Percentiles rank a stretch among this genome's conserved stretches.
phyloP scores from a whole-genome alignment of 352 stramenopile genomes.

The Phytophthora litchii region DNA sequence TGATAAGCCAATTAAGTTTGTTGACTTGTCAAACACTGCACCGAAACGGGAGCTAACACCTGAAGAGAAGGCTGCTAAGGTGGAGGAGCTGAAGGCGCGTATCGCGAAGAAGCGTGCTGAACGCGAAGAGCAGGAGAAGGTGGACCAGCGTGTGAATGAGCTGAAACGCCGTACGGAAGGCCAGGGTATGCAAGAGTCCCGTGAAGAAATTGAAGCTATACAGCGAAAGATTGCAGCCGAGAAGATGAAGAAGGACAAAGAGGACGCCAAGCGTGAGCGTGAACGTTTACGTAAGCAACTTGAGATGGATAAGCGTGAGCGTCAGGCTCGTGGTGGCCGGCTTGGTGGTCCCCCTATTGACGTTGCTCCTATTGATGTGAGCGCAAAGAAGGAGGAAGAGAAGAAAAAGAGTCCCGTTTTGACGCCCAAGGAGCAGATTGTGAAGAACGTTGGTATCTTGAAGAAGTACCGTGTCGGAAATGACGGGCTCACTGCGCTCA shows the following conservation, averaged over 20 bases:
- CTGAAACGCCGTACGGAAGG: constrained; percentile 76
- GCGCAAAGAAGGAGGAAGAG: constrained; percentile 24
- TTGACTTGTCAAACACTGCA: constrained; percentile 60
- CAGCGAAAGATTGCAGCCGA: constrained; percentile 81
- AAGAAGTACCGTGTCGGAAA: constrained; percentile 87
- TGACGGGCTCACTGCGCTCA: constrained; percentile 80
- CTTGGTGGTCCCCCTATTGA: constrained; percentile 76
- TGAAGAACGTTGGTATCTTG: constrained; percentile 77
- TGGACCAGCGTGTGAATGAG: constrained; percentile 73
- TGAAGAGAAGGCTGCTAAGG: constrained; percentile 89
- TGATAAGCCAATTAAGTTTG: constrained; percentile 89
- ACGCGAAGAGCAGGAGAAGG: constrained; percentile 81
- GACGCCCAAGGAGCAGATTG: constrained; percentile 70
- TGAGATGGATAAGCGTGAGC: constrained; percentile 92
- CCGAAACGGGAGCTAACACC: constrained; percentile 66
- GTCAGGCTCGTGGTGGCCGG: constrained; percentile 81
- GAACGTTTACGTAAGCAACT: constrained; percentile 90
- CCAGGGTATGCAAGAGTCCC: constrained; percentile 73
- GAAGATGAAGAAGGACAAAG: constrained; percentile 89
- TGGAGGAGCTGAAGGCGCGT: constrained; percentile 81
- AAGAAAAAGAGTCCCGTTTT: constrained; percentile 52
- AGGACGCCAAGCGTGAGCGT: constrained; percentile 88
- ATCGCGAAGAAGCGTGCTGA: constrained; percentile 81
- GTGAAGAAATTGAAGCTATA: constrained; percentile 85
- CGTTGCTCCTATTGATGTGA: constrained; percentile 41